These are phyloP conservation scores for Trichophyton schoenleinii DNA, from an alignment of 2,329 filamentous ascomycete genomes.

Conservation along the genomic window DNA sequence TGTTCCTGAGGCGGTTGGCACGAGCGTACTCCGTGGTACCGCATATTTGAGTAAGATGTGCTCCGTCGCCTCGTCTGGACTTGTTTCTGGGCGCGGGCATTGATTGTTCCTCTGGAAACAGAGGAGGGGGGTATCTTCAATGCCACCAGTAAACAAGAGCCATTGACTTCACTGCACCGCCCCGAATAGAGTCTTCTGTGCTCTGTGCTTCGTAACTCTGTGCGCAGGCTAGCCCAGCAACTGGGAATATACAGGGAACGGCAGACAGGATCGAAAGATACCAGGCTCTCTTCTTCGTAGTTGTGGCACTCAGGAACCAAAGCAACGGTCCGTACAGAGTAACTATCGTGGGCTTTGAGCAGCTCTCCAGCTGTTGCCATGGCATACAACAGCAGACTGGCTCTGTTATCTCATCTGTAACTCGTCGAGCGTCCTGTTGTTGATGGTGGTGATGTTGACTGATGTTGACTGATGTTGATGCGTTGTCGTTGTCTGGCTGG, in stretches of 20 bases:
- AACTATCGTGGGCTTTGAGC: too few species aligned
- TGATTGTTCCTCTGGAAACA: background rate
- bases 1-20: background rate
- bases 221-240: background rate
- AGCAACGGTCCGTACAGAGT: background rate
- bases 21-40: background rate
- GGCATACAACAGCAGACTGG: too few species aligned
- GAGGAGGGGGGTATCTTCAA: background rate
- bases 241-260: background rate
- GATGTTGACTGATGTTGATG: too few species aligned
- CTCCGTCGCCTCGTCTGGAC: background rate
- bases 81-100: background rate
- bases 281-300: background rate
- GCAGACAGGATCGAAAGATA: background rate
- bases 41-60: background rate
- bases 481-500: too few species aligned
- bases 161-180: background rate
- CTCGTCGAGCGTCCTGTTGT: too few species aligned
- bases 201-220: too few species aligned
- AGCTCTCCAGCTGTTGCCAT: too few species aligned
- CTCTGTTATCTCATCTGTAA: too few species aligned
- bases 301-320: background rate
- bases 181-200: too few species aligned
- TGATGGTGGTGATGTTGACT: too few species aligned
- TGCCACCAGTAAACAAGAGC: background rate